Evolutionary conservation across 164 flowering plant genomes (phyloP).

Genomic region (Vitis labrusca): DNA sequence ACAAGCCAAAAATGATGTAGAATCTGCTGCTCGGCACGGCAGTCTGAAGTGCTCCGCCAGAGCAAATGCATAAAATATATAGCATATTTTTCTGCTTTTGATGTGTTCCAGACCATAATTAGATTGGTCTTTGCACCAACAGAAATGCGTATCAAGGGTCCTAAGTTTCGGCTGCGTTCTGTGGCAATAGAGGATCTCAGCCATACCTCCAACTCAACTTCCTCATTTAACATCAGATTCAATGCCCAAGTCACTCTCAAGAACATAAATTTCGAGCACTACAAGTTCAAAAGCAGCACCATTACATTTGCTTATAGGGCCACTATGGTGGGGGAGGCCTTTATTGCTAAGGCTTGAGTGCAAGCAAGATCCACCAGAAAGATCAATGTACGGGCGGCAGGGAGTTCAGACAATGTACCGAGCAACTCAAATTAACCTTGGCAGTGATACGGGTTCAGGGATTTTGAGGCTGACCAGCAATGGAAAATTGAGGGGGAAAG

Average conservation of each 20-base stretch:
- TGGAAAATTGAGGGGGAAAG: slow-evolving; percentile 1
- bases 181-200: no score
- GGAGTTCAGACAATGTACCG: neutral
- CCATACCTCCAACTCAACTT: neutral
- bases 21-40: no score
- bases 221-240: neutral
- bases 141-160: no score
- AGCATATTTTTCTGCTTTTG: no score
- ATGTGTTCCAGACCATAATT: no score
- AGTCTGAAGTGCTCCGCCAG: neutral
- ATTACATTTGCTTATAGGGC: neutral
- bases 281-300: slow-evolving; percentile 1
- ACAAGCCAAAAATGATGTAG: no score
- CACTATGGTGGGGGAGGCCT: neutral
- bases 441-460: neutral
- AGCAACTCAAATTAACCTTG: neutral
- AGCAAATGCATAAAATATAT: no score
- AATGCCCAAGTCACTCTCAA: neutral
- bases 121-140: no score
- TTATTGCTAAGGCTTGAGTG: neutral
- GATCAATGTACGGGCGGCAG: neutral
- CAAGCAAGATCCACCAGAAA: slow-evolving; percentile 4
- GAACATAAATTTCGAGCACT: slow-evolving; percentile 9
- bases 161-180: no score
- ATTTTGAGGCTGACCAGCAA: neutral